A percentile compares a stretch with the other conserved stretches of the same genome.
Conservation (phyloP, 78 protist genomes). For the Dictyostelium brefeldianum region DNA sequence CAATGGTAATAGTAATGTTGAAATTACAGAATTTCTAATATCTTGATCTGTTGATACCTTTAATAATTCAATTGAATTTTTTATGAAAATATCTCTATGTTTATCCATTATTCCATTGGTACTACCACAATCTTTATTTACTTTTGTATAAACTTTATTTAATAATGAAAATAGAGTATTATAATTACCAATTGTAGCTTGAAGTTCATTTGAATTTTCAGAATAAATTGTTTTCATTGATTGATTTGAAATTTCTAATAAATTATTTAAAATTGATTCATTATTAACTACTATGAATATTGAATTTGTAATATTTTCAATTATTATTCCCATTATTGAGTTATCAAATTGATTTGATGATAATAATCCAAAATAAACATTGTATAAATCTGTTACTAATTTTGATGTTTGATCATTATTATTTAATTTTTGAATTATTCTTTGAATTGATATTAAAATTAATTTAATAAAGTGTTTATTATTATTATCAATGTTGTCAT, state of each 20-base stretch:
- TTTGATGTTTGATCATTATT: neutral
- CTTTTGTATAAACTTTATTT: neutral
- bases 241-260: constrained; percentile 1
- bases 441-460: constrained; percentile 10
- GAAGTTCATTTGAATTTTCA: neutral
- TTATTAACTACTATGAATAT: neutral
- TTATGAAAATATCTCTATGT: neutral
- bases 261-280: neutral
- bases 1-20: constrained; percentile 11
- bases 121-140: neutral
- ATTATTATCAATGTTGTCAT: neutral
- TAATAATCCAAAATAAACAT: neutral
- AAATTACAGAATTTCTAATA: neutral
- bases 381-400: neutral
- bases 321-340: neutral
- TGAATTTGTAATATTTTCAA: neutral
- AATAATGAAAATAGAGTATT: constrained; percentile 3
- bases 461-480: neutral
- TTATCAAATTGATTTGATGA: too few relatives aligned
- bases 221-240: neutral
- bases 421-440: neutral
- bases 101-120: neutral
- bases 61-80: constrained; percentile 20
- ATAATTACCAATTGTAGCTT: neutral
- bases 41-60: neutral